These are phyloP conservation scores for Lindgomyces ingoldianus DNA, from an alignment of 495 filamentous ascomycete genomes.

Conservation along the genomic window DNA sequence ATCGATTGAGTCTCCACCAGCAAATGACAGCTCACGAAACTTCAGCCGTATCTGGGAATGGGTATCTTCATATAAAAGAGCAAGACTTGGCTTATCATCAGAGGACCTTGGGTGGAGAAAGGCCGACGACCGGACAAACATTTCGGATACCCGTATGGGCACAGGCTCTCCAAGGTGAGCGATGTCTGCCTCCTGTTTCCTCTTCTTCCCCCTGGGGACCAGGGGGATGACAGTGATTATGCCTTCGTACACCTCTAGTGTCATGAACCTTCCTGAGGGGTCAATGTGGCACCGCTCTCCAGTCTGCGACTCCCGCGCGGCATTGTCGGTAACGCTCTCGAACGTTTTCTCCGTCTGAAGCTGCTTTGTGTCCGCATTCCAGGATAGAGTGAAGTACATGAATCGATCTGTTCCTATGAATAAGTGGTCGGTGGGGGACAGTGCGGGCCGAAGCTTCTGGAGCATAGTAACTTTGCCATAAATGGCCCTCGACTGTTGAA, in stretches of 20 bases:
- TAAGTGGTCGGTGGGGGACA: slow-evolving; percentile 77
- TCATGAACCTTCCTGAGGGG: slow-evolving; percentile 78
- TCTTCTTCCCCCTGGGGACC: slow-evolving; percentile 60
- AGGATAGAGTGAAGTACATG: slow-evolving; percentile 84
- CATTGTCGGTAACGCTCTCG: slow-evolving; percentile 73
- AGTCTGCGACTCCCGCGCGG: slow-evolving; percentile 75
- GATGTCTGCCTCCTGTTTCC: slow-evolving; percentile 51
- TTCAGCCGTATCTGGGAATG: slow-evolving; percentile 64
- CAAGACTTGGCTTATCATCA: slow-evolving; percentile 70
- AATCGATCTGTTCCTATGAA: slow-evolving; percentile 90
- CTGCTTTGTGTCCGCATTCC: slow-evolving; percentile 65
- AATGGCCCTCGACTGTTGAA: slow-evolving; percentile 64
- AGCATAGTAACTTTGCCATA: slow-evolving; percentile 87
- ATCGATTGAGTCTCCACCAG: slow-evolving; percentile 50
- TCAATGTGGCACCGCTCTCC: slow-evolving; percentile 79
- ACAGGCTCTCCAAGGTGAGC: slow-evolving; percentile 68
- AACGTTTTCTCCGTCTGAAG: slow-evolving; percentile 70
- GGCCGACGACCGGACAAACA: slow-evolving; percentile 78
- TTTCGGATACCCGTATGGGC: slow-evolving; percentile 76
- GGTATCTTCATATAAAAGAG: slow-evolving; percentile 78
- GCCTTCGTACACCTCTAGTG: slow-evolving; percentile 85
- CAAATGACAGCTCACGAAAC: slow-evolving; percentile 57
- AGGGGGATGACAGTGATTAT: slow-evolving; percentile 76
- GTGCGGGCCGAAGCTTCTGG: slow-evolving; percentile 72
- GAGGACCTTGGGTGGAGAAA: slow-evolving; percentile 61